Evolutionary conservation across 192 early-diverging fungal genomes (phyloP).

Genomic region (Linnemannia zychae): DNA sequence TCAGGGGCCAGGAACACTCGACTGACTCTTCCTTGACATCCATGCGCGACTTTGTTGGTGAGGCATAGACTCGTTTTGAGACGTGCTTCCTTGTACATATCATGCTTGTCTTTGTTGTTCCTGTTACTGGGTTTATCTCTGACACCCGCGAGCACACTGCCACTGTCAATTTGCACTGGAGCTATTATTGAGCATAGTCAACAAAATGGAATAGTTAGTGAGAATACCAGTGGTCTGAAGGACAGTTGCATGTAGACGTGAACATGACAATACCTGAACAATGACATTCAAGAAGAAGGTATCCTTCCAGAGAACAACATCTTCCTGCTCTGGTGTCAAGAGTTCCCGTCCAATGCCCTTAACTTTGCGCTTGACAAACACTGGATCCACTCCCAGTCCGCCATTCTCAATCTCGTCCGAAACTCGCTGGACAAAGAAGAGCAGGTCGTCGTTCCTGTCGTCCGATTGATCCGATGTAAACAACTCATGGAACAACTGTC

Average conservation of each 20-base stretch:
- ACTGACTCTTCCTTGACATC: conserved; percentile 90
- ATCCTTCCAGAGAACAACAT: conserved; percentile 90
- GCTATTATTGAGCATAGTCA: conserved; percentile 26
- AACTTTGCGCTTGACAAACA: conserved; percentile 87
- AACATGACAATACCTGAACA: conserved; percentile 67
- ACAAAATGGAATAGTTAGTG: not conserved
- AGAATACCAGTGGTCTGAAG: not conserved
- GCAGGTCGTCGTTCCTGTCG: conserved; percentile 83
- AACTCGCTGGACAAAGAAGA: conserved; percentile 84
- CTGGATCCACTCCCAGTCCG: conserved; percentile 68
- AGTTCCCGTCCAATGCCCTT: conserved; percentile 20
- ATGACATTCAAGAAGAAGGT: conserved; percentile 94
- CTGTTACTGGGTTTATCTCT: conserved; percentile 33
- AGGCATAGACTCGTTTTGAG: conserved; percentile 85
- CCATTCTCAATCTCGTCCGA: conserved; percentile 51
- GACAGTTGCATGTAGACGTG: not conserved
- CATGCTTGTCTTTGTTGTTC: conserved; percentile 69
- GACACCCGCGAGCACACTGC: conserved; percentile 80
- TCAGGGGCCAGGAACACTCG: conserved; percentile 91
- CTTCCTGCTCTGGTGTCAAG: conserved; percentile 62
- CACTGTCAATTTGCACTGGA: conserved; percentile 92
- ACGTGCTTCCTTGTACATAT: conserved; percentile 81
- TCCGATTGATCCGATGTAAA: conserved; percentile 77
- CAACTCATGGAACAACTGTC: conserved; percentile 75
- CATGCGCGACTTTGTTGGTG: conserved; percentile 93